Base-by-base conservation (phyloP, 2,329 filamentous ascomycete species). In the Samsoniella hepiali region DNA sequence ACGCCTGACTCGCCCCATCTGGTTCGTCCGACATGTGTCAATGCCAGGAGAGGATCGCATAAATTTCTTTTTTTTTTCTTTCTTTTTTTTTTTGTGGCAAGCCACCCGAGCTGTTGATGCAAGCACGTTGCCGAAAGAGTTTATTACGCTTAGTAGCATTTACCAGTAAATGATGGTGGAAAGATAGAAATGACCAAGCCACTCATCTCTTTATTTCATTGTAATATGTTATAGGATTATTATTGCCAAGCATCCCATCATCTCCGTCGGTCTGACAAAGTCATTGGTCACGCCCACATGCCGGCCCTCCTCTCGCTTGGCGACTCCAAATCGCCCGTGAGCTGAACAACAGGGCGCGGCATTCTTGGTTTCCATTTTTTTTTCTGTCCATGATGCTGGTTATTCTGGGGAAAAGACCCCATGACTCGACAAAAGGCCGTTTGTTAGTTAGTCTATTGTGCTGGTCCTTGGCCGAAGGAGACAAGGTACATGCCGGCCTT, bases 1-100 rank as follows among this genome's bases (percentile, higher is more conserved):
- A 11, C 36, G 11, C 57, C 47, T 53, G 58, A 60, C 58, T 60
- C 58, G 58, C 36, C n/a, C 36, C 17, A 22, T 53, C 9, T 60
- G 47, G 47, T 60, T 60, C 58, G n/a, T 60, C 58, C 49, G 58
- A 53, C 47, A 27, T 60, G 47, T 53, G 47, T 38, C 15, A 51
- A 36, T 4, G 31, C 45, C 36, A 22, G 45, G 34, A 29, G 27
- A 22, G 45, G 34, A 29, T 57, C 22, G 44, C 44, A 36, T 59
- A 27, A 38, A 22, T 29, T 49, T 27, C 10, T 31, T 49, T n/a
- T 32, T 13, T 6, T n/a, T 22, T 29, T 49, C 8, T 13, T 31
- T 49, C 10, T 32, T 22, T 29, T 49, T 27, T 13, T 31, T 49
- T n/a, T 32, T 13, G 4, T 22, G 40, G 27, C 9, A 27, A 36